Base-by-base conservation (phyloP, 1,284 basidiomycete genomes). In the Papiliotrema terrestris region DNA sequence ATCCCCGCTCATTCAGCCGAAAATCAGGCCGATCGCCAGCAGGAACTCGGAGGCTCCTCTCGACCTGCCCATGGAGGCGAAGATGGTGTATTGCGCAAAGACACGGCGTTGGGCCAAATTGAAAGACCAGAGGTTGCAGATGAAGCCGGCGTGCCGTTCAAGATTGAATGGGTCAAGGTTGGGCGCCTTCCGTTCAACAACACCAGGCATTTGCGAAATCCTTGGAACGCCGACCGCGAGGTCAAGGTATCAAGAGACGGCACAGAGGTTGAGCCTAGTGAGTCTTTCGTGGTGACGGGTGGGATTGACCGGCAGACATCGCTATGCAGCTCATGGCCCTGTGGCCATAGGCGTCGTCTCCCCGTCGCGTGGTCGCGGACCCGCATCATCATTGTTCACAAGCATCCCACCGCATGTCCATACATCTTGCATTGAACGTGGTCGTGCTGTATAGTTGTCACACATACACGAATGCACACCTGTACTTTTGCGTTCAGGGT, bases 231-330 rank as follows among this genome's bases (percentile, higher is more conserved):
- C 67, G 89, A 89, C 59, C 81, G 88, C 47, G 91, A 95, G 71
- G 84, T 95, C 60, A 95, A 94, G 79, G 86, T 93, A 11, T 95
- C 90, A 13, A 81, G 91, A 51, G 92, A 96, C 68, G 92, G 92
- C 14, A 95, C 92, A 1, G 92, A 96, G 74, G 75, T 96, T 23
- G 92, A 95, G 73, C 90, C 92, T 1, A 71, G 75, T 76, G 57
- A 68, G 73, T 73, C 1, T 9, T 20, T 44, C 4, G 22, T 37
- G 22, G 11, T 5, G 32, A 23, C 32, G 44, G 17, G 17, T 32
- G 29, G 54, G n/a, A n/a, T 15, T 41, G 39, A 41, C 8, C 45
- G 19, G 13, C 53, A 77, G 75, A 70, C n/a, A 83, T 92, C 36
- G 91, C 89, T 6, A 79, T 84, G 56, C 79, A 78, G 63, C 74